Evolutionary conservation across 2,329 filamentous ascomycete genomes (phyloP).

Genomic region (Epichloe typhina): DNA sequence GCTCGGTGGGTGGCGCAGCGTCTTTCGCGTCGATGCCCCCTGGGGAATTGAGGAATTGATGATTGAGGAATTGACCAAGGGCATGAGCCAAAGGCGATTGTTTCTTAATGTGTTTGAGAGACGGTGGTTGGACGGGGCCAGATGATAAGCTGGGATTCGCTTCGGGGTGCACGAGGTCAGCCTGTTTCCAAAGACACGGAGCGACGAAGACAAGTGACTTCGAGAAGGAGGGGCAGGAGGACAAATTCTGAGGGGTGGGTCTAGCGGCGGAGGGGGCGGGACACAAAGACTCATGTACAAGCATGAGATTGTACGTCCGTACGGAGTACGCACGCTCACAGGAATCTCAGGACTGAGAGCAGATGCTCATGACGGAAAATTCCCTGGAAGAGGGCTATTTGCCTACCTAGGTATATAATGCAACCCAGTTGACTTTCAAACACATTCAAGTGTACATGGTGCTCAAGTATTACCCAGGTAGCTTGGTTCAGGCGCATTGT

Average conservation of each 20-base stretch:
- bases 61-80: background rate
- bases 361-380: too few species aligned
- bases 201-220: background rate
- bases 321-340: too few species aligned
- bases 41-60: background rate
- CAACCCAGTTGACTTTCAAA: background rate
- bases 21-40: background rate
- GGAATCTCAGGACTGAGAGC: too few species aligned
- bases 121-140: background rate
- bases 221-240: background rate
- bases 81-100: too few species aligned
- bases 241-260: background rate
- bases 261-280: background rate
- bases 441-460: too few species aligned
- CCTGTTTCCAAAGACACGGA: too few species aligned
- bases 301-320: too few species aligned
- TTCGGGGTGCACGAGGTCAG: background rate
- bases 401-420: background rate
- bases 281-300: background rate
- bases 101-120: too few species aligned
- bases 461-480: background rate
- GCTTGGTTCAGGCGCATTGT: too few species aligned
- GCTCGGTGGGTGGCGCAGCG: background rate
- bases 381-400: too few species aligned
- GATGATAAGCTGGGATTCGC: background rate